phyloP scores from a whole-genome alignment of 345 rosid genomes.

The Alliaria petiolata region DNA sequence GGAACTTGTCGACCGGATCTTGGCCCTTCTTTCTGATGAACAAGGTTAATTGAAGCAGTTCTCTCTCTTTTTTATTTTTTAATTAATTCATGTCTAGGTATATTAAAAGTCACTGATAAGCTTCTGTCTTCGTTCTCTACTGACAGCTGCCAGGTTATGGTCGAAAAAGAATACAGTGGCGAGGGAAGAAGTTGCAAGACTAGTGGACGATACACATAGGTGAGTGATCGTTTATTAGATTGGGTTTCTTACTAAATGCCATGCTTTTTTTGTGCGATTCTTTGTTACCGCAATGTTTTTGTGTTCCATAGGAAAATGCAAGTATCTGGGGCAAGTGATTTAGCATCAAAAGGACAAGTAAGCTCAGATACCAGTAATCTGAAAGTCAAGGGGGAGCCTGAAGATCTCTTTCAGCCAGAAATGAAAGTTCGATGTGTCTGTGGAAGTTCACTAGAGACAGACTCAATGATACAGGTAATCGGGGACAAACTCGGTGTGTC shows the following conservation, averaged over 20 bases:
- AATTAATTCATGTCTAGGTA: background rate
- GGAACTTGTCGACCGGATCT: conserved; percentile 90
- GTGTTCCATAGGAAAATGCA: conserved; percentile 72
- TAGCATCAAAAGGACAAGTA: conserved; percentile 75
- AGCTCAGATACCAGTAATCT: conserved; percentile 60
- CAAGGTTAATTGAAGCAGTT: conserved; percentile 47
- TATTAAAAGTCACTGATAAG: background rate
- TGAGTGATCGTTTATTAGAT: conserved; percentile 12
- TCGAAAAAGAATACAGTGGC: conserved; percentile 62
- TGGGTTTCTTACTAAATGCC: background rate
- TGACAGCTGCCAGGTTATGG: conserved; percentile 63
- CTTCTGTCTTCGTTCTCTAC: background rate
- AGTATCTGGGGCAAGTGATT: conserved; percentile 81
- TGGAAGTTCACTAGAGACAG: conserved; percentile 70
- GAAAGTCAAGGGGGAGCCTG: conserved; percentile 63
- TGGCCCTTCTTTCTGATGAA: conserved; percentile 61
- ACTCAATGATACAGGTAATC: conserved; percentile 70
- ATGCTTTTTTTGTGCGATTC: background rate
- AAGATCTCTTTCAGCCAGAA: conserved; percentile 47
- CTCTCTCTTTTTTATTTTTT: background rate
- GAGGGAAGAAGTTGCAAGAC: conserved; percentile 84
- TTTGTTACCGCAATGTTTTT: conserved; percentile 10
- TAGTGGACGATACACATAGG: conserved; percentile 94
- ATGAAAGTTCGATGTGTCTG: conserved; percentile 87
- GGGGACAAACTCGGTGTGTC: background rate